phyloP scores from a whole-genome alignment of 2,329 filamentous ascomycete species.

The Aspergillus pseudoglaucus region DNA sequence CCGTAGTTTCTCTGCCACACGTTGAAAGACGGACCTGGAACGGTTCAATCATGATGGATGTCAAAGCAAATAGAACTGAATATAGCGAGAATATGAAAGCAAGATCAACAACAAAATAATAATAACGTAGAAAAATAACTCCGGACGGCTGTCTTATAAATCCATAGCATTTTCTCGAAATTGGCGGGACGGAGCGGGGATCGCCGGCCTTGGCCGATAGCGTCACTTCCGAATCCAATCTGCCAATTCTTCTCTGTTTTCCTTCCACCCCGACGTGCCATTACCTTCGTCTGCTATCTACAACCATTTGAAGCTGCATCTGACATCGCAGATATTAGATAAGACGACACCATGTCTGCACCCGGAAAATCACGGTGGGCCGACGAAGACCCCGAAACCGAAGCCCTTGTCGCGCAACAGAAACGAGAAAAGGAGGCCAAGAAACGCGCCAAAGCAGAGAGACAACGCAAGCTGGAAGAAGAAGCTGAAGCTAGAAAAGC shows the following conservation, averaged over 20 bases:
- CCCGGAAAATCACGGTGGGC: constrained; percentile 75
- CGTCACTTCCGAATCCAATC: constrained; percentile 13
- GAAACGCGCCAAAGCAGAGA: constrained; percentile 74
- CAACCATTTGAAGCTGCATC: too few relatives aligned
- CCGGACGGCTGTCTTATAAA: background rate
- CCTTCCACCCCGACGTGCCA: too few relatives aligned
- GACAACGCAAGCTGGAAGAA: constrained; percentile 62
- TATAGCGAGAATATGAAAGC: constrained; percentile 1
- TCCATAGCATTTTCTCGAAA: background rate
- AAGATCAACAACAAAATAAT: background rate
- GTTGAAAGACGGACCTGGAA: constrained; percentile 35
- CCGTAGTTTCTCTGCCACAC: background rate
- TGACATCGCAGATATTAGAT: background rate
- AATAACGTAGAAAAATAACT: too few relatives aligned
- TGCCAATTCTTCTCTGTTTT: background rate
- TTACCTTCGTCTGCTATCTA: background rate
- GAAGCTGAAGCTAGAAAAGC: constrained; percentile 39
- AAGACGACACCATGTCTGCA: constrained; percentile 49
- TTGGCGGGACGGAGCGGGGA: background rate
- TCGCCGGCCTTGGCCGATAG: background rate
- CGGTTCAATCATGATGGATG: constrained; percentile 36
- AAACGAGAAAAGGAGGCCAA: constrained; percentile 85
- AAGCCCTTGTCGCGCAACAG: constrained; percentile 58
- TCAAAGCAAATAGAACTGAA: background rate
- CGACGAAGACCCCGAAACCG: constrained; percentile 72